Conservation (phyloP, 352 stramenopile genomes). For the Bremia lactucae region DNA sequence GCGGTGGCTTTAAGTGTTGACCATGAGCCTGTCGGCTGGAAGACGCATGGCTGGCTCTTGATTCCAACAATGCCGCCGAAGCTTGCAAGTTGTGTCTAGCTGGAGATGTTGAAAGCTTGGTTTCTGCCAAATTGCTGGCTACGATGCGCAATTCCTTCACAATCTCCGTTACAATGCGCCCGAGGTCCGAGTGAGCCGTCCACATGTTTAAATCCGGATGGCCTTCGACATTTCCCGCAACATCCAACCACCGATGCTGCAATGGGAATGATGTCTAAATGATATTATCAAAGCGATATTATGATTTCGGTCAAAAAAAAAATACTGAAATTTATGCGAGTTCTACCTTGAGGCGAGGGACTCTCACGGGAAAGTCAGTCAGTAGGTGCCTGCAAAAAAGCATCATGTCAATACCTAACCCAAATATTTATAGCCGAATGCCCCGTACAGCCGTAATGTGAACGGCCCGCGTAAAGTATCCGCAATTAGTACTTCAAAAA, state of each 20-base stretch:
- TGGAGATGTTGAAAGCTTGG: conserved; percentile 14
- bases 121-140: conserved; percentile 8
- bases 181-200: conserved; percentile 76
- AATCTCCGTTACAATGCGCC: conserved; percentile 70
- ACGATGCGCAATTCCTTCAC: conserved; percentile 37
- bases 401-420: conserved; percentile 1
- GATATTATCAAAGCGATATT: background rate
- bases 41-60: conserved; percentile 19
- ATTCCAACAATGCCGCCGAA: conserved; percentile 12
- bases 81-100: conserved; percentile 11
- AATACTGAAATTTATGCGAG: background rate
- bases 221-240: conserved; percentile 50
- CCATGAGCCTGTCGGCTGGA: conserved; percentile 22
- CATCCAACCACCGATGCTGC: conserved; percentile 67
- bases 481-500: conserved; percentile 58
- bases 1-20: conserved; percentile 20
- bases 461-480: conserved; percentile 48
- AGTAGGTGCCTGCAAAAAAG: conserved; percentile 43
- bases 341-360: conserved; percentile 47
- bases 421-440: background rate
- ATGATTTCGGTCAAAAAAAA: too few species aligned
- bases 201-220: conserved; percentile 71
- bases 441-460: conserved; percentile 34
- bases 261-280: conserved; percentile 51
- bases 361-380: conserved; percentile 57